Evolutionary conservation across 2,329 filamentous ascomycete species (phyloP), one percentile per base, ranked within the genome.

Genomic region (Cytospora mali): DNA sequence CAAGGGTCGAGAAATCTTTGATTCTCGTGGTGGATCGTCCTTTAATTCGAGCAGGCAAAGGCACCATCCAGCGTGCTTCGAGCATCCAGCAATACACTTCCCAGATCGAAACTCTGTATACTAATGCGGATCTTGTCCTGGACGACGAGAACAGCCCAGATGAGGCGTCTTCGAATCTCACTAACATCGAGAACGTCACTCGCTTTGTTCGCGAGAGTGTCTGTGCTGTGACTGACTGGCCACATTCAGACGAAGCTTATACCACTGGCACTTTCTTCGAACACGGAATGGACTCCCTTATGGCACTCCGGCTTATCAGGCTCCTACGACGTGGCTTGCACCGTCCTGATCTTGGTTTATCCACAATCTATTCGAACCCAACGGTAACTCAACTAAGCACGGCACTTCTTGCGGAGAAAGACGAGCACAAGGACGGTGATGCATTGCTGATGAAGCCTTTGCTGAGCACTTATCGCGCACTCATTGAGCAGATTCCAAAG

Each of bases 11-110:
- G 1, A 74, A 74, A 1, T 68, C 77, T 11, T 71, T 80, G 25
- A 69, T 82, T 31, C 66, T 70, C 1, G 27, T 83, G 1, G 69
- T 79, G 0, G 66, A 72, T 18, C 79, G 76, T 63, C 79, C 80
- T 1, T 79, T 84, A 56, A 68, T 72, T 0, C 73, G 77, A 2
- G 74, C 80, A 0, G 73, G 75, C 0, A 84, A 83, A 66, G 80
- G 80, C 2, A 64, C 58, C 0, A 54, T 64, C n/a, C 58, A 61
- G 42, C 54, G 62, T 14, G 62, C 58, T 10, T 25, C 49, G 0
- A 61, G 49, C 5, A 23, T 64, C 77, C 77, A 0, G 67, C 82
- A 69, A 53, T 70, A 69, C 23, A 50, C 33, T 4, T 31, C 23
- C 1, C 63, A 68, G 1, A 58, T 62, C 6, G 51, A 56, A 6